These are phyloP conservation scores for Nicotiana tomentosiformis DNA, from an alignment of 257 asterid species.

Conservation along the genomic window DNA sequence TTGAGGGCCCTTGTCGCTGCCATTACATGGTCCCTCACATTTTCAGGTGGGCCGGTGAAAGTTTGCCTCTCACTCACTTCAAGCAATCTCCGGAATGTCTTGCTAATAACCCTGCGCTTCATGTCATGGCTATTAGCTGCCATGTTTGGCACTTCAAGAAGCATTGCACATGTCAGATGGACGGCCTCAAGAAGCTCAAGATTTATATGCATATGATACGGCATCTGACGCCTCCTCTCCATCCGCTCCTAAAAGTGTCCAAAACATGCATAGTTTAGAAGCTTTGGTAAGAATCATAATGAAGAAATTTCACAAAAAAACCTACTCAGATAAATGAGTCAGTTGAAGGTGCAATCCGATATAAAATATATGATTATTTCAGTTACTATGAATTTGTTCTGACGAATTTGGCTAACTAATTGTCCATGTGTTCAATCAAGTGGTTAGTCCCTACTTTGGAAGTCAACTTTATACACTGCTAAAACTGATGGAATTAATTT, in stretches of 20 bases:
- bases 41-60: slow-evolving; percentile 92
- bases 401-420: neutral
- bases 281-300: neutral
- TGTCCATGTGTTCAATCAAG: no score
- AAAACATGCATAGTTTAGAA: neutral
- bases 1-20: slow-evolving; percentile 84
- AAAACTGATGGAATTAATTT: neutral
- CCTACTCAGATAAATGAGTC: neutral
- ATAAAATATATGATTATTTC: neutral
- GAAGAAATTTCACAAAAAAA: neutral
- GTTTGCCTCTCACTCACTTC: slow-evolving; percentile 86
- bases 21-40: slow-evolving; percentile 94
- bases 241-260: slow-evolving; percentile 58
- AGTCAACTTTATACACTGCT: no score
- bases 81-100: slow-evolving; percentile 67
- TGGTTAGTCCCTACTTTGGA: no score
- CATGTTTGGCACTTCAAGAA: slow-evolving; percentile 96
- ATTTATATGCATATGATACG: slow-evolving; percentile 96
- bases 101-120: slow-evolving; percentile 79
- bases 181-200: slow-evolving; percentile 99
- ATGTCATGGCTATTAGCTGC: slow-evolving; percentile 86
- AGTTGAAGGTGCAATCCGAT: neutral
- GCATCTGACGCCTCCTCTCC: slow-evolving; percentile 98
- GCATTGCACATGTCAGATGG: slow-evolving; percentile 84
- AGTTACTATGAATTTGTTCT: neutral